Percentiles rank a stretch among this genome's conserved stretches.
Evolutionary conservation across 2,329 filamentous ascomycete genomes (phyloP).

Genomic region (Chrysosporium keratinophilum): DNA sequence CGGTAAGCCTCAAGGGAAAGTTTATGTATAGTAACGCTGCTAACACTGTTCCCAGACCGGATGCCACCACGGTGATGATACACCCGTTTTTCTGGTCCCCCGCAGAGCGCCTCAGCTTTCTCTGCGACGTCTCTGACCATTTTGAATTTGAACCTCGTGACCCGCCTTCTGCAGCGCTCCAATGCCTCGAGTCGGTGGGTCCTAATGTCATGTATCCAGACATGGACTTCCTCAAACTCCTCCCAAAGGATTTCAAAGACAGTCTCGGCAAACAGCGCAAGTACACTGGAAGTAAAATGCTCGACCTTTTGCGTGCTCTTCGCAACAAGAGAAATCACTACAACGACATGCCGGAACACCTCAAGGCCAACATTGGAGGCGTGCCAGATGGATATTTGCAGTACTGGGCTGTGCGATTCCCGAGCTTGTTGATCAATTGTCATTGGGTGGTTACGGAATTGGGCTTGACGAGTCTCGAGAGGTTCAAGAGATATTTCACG

Average conservation of each 20-base stretch:
- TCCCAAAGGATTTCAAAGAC: slow-evolving; percentile 76
- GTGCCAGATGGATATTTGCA: slow-evolving; percentile 69
- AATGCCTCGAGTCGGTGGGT: slow-evolving; percentile 45
- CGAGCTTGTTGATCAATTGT: slow-evolving; percentile 64
- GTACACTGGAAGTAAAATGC: slow-evolving; percentile 71
- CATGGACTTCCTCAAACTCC: slow-evolving; percentile 64
- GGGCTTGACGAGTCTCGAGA: slow-evolving; percentile 40
- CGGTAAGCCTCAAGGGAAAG: slow-evolving; percentile 39
- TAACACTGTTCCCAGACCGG: slow-evolving; percentile 42
- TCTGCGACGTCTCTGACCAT: slow-evolving; percentile 94
- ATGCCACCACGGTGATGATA: slow-evolving; percentile 67
- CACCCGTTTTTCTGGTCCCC: slow-evolving; percentile 96
- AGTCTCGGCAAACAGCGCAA: slow-evolving; percentile 89
- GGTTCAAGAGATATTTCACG: slow-evolving; percentile 37
- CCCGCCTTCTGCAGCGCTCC: slow-evolving; percentile 60
- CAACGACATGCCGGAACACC: slow-evolving; percentile 78
- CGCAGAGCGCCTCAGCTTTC: slow-evolving; percentile 78
- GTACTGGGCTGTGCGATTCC: slow-evolving; percentile 76
- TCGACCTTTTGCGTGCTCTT: slow-evolving; percentile 79
- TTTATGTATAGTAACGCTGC: no score
- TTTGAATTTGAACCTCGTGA: slow-evolving; percentile 88
- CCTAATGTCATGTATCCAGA: slow-evolving; percentile 41
- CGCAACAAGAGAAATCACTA: slow-evolving; percentile 98
- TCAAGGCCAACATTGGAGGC: slow-evolving; percentile 63
- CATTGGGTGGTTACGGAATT: slow-evolving; percentile 63